Evolutionary conservation across 768 basidiomycete genomes (phyloP), one percentile per base, ranked within the genome.

Genomic region (Leucocoprinus sp.): DNA sequence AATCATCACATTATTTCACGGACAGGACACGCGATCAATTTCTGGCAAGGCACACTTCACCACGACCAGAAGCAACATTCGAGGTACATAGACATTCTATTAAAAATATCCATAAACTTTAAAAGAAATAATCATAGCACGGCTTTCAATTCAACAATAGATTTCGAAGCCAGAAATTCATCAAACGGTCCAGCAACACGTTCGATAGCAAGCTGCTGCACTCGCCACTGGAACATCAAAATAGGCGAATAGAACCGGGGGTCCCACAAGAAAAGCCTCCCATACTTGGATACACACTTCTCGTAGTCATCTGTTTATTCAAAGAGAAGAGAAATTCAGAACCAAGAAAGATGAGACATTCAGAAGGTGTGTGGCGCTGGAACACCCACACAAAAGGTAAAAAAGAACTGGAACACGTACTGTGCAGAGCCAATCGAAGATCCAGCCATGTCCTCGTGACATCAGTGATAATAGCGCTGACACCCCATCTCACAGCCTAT

Each of bases 401-500:
- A 14, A 12, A 31, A 12, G 31, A 31, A 31, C 27, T 28, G 27
- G 27, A 12, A 31, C 4, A 61, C 74, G 50, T 49, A 85, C 84
- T 63, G 53, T 67, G 64, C 15, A 88, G 57, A n/a, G 71, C 71
- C 8, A 64, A 61, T 21, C 85, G 75, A 51, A 88, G 57, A 35
- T 78, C 74, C 28, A 88, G 63, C 83, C 82, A 86, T 2, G 65
- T 74, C 55, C 69, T 68, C 4, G 85, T 86, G 41, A 76, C 69
- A 54, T 91, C 89, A 12, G 88, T 91, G 43, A 91, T 70, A 51
- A 91, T 84, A 4, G 74, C 88, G 50, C 81, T 74, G 5, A 78
- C 84, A 43, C 72, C 82, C 88, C 89, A 91, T 52, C 83, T 68
- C 21, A 81, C 84, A 37, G 82, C 84, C 84, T 87, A 53, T 40